Evolutionary conservation across 2,329 filamentous ascomycete species (phyloP).

Genomic region (Xylaria arbuscula): DNA sequence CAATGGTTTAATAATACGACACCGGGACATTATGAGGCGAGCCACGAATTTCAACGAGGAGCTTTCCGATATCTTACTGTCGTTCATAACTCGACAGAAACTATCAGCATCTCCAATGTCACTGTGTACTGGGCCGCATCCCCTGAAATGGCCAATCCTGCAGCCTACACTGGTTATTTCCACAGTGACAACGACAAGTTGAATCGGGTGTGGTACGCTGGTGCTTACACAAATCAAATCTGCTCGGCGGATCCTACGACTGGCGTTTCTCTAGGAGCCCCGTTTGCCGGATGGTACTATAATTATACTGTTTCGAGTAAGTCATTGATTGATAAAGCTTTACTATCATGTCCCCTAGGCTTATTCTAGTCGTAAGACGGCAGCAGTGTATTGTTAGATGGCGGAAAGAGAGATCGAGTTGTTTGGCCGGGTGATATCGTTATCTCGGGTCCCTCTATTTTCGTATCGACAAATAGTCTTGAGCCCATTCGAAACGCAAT

Average conservation of each 20-base stretch:
- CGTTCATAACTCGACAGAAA: constrained; percentile 5
- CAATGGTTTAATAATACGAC: constrained; percentile 3
- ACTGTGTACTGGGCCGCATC: constrained; percentile 1
- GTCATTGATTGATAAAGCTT: background rate
- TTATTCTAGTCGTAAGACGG: background rate
- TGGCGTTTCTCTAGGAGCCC: background rate
- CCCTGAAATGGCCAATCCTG: constrained; percentile 1
- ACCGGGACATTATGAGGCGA: constrained; percentile 1
- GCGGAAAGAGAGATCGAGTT: constrained; percentile 3
- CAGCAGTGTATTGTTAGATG: constrained; percentile 3
- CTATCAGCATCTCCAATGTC: background rate
- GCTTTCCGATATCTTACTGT: constrained; percentile 5
- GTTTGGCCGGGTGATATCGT: constrained; percentile 2
- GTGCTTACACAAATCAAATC: constrained; percentile 7
- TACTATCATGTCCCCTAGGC: background rate
- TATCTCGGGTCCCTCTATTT: background rate
- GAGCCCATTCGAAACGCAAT: constrained; percentile 1
- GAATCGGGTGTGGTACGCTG: background rate
- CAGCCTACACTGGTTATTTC: constrained; percentile 7
- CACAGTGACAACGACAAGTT: constrained; percentile 3
- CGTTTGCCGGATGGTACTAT: constrained; percentile 2
- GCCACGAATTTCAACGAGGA: constrained; percentile 2
- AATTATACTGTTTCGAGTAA: constrained; percentile 5
- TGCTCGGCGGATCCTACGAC: constrained; percentile 2
- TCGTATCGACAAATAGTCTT: constrained; percentile 5